Evolutionary conservation across 352 stramenopile genomes (phyloP), one percentile per base, ranked within the genome.

Genomic region (Nothophytophthora sp.): DNA sequence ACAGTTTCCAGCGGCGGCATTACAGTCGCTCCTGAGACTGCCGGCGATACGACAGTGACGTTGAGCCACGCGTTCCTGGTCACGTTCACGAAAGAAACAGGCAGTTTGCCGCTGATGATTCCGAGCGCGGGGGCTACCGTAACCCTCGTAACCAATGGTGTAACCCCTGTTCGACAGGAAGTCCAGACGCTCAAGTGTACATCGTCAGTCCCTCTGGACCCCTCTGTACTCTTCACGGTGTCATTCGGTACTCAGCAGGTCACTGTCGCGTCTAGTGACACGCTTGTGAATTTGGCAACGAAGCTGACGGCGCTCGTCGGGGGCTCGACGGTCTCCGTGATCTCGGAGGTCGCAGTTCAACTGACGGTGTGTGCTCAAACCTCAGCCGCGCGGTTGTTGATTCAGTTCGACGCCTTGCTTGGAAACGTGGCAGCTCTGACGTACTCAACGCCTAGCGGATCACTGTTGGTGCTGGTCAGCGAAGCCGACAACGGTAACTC

Each of bases 1-100:
- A 98, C 90, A 11, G 84, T 98, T 37, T 67, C 82, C 4, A 54
- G 70, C 47, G 71, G 72, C 5, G 90, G 88, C 15, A 79, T 98
- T 24, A 63, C 38, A 2, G 86, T 98, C 3, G 70, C 73, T 1
- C 49, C 84, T 0, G 78, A 86, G 5, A 50, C 60, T 10, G 36
- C 62, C 1, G 72, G 13, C 0, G 74, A 86, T 24, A 62, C 45
- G 2, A 54, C 55, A 12, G 73, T 71, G 13, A 38, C 59, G 1
- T 22, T 72, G 15, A 58, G 39, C 13, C 50, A 73, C 29, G 48
- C 71, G 2, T 92, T 94, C 29, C 24, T 88, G 4, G 77, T 94
- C 15, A 92, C 84, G 1, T 94, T 94, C 24, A 87, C 67, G 0
- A 64, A 50, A 12, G 72, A 85, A 41, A 46, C 39, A 0, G 84